These are phyloP conservation scores for Reutealis trisperma DNA, from an alignment of 345 rosid genomes.

Conservation along the genomic window DNA sequence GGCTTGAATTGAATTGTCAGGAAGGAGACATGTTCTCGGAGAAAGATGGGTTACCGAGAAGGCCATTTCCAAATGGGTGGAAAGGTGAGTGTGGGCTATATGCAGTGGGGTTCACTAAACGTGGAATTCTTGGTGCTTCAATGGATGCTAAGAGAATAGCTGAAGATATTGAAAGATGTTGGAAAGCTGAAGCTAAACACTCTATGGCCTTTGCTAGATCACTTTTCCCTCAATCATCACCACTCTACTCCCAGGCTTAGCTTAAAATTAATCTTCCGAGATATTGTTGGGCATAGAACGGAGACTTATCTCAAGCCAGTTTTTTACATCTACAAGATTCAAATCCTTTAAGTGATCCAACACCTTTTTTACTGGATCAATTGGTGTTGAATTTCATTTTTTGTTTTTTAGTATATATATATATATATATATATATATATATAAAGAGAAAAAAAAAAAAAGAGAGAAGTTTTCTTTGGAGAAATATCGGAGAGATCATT, in stretches of 20 bases:
- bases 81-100: slow-evolving; percentile 35
- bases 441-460: neutral
- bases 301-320: no score
- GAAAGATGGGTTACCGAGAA: slow-evolving; percentile 37
- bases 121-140: slow-evolving; percentile 40
- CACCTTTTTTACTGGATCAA: no score
- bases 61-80: slow-evolving; percentile 39
- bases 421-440: neutral
- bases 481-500: slow-evolving; percentile 4
- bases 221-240: slow-evolving; percentile 20
- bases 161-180: slow-evolving; percentile 21
- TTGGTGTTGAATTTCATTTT: neutral
- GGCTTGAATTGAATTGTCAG: slow-evolving; percentile 22
- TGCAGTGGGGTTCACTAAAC: slow-evolving; percentile 42
- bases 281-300: no score
- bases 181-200: slow-evolving; percentile 26
- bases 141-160: slow-evolving; percentile 36
- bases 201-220: slow-evolving; percentile 24
- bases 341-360: no score
- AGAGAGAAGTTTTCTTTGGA: slow-evolving; percentile 5
- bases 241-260: no score
- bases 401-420: neutral
- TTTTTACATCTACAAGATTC: no score
- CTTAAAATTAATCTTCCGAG: no score
- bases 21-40: slow-evolving; percentile 38